Evolutionary conservation across 352 stramenopile genomes (phyloP).

Genomic region (Pythium apleroticum): DNA sequence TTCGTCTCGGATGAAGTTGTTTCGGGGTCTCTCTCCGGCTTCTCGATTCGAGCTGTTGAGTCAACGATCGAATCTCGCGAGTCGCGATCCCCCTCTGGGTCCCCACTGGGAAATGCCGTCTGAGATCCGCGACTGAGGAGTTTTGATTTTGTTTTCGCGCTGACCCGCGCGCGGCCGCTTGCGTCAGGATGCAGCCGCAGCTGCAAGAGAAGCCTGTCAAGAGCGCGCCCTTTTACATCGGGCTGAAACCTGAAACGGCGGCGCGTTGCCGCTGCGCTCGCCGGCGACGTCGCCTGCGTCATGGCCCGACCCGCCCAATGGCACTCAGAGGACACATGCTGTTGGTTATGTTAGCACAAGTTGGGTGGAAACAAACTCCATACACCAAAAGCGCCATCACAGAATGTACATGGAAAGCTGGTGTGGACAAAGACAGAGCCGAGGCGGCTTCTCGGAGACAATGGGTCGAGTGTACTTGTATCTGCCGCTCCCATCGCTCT

Average conservation of each 20-base stretch:
- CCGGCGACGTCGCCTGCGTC: not conserved
- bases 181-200: constrained; percentile 19
- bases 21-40: no score
- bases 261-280: not conserved
- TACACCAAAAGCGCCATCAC: not conserved
- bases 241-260: not conserved
- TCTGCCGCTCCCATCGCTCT: no score
- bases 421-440: no score
- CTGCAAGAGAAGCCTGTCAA: constrained; percentile 11
- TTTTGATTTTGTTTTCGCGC: no score
- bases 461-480: no score
- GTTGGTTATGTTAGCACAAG: no score
- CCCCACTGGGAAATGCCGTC: no score
- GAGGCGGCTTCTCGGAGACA: no score
- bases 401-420: not conserved
- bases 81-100: no score
- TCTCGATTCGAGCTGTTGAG: constrained; percentile 1
- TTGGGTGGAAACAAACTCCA: no score
- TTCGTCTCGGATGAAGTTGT: no score
- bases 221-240: not conserved
- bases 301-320: not conserved
- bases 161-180: constrained; percentile 12
- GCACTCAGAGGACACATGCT: not conserved
- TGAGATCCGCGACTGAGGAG: not conserved
- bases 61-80: not conserved